Conservation (phyloP, 1,139 yeast species). For the Meyerozyma guilliermondii region DNA sequence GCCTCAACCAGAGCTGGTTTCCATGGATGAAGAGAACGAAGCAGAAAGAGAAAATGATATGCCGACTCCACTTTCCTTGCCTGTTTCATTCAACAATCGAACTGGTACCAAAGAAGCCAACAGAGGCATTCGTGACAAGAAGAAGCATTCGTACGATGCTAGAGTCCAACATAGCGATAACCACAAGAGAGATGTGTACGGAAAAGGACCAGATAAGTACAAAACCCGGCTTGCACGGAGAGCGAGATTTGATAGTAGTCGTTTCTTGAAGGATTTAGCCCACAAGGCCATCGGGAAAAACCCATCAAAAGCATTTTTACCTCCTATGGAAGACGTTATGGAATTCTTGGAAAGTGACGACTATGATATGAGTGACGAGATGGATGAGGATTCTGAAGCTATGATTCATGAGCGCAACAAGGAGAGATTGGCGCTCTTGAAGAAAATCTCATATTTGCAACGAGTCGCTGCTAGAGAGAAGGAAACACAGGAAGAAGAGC, state of each 20-base stretch:
- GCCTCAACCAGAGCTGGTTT: conserved; percentile 15
- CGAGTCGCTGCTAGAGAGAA: conserved; percentile 47
- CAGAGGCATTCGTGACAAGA: conserved; percentile 76
- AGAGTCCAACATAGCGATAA: conserved; percentile 63
- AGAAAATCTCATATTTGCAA: conserved; percentile 64
- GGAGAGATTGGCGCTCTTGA: conserved; percentile 66
- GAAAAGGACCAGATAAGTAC: conserved; percentile 66
- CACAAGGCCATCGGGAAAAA: conserved; percentile 36
- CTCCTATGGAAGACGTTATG: conserved; percentile 51
- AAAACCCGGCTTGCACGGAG: conserved; percentile 38
- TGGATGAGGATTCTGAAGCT: conserved; percentile 38
- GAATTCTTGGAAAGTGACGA: conserved; percentile 50
- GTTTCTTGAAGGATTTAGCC: conserved; percentile 53
- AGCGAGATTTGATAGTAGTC: conserved; percentile 50
- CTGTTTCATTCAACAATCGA: conserved; percentile 75
- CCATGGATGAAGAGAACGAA: conserved; percentile 21
- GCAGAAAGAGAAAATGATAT: conserved; percentile 18
- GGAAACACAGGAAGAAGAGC: conserved; percentile 27
- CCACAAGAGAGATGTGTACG: conserved; percentile 72
- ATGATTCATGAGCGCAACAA: conserved; percentile 42
- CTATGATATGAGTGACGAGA: conserved; percentile 27
- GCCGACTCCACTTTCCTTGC: conserved; percentile 36
- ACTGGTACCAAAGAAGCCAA: conserved; percentile 77
- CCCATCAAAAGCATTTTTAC: conserved; percentile 43
- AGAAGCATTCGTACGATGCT: conserved; percentile 74